Conservation (phyloP, 78 protist genomes). For the Planoprotostelium fungivorum region DNA sequence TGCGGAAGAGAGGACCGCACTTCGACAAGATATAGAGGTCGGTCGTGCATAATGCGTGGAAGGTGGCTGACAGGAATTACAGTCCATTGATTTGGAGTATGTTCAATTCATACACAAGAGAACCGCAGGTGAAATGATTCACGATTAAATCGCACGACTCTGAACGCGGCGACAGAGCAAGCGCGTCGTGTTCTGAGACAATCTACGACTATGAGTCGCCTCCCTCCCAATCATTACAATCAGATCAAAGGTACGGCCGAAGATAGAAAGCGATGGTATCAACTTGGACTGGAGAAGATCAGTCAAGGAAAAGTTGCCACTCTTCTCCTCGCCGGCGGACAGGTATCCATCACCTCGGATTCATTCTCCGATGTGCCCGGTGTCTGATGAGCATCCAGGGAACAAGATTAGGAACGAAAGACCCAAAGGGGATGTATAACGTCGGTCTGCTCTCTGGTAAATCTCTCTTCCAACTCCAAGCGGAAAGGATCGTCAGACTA, state of each 20-base stretch:
- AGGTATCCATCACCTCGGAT: conserved; percentile 12
- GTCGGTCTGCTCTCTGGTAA: conserved; percentile 87
- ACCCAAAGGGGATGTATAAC: conserved; percentile 93
- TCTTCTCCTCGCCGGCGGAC: conserved; percentile 91
- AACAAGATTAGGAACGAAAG: conserved; percentile 86
- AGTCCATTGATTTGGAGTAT: neutral
- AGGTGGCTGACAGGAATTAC: conserved; percentile 20
- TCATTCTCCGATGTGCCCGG: neutral
- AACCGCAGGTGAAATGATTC: neutral
- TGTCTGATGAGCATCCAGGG: conserved; percentile 44
- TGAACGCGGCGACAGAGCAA: neutral
- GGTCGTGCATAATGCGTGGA: conserved; percentile 11
- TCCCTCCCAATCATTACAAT: conserved; percentile 40
- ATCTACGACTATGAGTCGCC: conserved; percentile 23
- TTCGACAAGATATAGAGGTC: conserved; percentile 36
- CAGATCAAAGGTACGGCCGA: conserved; percentile 9
- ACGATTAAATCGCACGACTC: neutral
- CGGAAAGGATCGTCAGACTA: conserved; percentile 75
- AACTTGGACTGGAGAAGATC: conserved; percentile 54
- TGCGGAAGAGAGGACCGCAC: conserved; percentile 13
- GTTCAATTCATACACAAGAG: neutral
- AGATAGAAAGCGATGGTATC: conserved; percentile 23
- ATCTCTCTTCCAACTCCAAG: conserved; percentile 90
- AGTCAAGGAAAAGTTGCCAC: conserved; percentile 56
- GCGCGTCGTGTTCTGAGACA: neutral